Evolutionary conservation across 1,284 basidiomycete species (phyloP).

Genomic region (Cryptococcus sp.): DNA sequence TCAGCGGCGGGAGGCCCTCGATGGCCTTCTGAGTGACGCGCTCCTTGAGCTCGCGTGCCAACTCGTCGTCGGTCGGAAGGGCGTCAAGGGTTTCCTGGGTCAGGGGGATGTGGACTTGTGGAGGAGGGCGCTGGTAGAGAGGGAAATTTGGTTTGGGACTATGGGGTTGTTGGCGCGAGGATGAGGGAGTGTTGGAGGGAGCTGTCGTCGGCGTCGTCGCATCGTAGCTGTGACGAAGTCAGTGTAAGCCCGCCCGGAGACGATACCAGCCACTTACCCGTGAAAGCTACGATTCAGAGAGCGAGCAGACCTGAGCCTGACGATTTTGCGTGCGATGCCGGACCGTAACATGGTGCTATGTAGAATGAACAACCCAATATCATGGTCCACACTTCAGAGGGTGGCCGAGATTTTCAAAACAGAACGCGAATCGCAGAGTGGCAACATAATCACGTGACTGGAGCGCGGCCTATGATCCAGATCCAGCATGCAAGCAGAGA

Average conservation of each 20-base stretch:
- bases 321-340: conserved; percentile 15
- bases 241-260: neutral
- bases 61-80: conserved; percentile 20
- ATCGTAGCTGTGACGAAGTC: conserved; percentile 1
- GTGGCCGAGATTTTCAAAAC: too few species aligned
- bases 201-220: neutral
- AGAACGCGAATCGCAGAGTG: too few species aligned
- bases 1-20: conserved; percentile 19
- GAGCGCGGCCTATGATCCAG: too few species aligned
- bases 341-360: conserved; percentile 18
- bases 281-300: too few species aligned
- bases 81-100: conserved; percentile 9
- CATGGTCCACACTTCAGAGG: too few species aligned
- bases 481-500: too few species aligned
- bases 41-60: conserved; percentile 21
- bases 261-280: neutral
- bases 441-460: too few species aligned
- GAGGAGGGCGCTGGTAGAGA: conserved; percentile 12
- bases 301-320: conserved; percentile 6
- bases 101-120: conserved; percentile 4
- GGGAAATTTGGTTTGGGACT: conserved; percentile 7
- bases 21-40: conserved; percentile 20
- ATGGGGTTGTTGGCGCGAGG: conserved; percentile 4
- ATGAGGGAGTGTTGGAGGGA: neutral
- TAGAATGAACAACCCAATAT: too few species aligned